Evolutionary conservation across 116 monocot species (phyloP).

Genomic region (Zostera marina): DNA sequence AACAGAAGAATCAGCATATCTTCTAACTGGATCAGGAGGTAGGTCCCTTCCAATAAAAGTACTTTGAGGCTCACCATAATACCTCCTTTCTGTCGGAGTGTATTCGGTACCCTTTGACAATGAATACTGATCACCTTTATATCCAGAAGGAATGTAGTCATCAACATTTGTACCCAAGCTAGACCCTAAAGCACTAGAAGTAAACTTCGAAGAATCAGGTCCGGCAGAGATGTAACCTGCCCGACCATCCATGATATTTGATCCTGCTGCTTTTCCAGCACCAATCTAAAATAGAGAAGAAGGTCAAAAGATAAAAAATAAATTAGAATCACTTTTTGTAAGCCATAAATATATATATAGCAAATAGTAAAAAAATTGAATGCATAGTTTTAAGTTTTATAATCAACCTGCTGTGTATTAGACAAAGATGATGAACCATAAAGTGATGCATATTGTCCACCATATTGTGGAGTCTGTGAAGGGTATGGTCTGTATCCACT

Average conservation of each 20-base stretch:
- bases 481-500: constrained; percentile 34
- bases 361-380: too few species aligned
- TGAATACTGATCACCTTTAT: constrained; percentile 51
- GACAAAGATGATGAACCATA: constrained; percentile 39
- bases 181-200: constrained; percentile 37
- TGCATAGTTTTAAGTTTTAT: neutral
- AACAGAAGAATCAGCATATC: constrained; percentile 49
- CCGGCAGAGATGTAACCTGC: constrained; percentile 25
- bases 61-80: constrained; percentile 47
- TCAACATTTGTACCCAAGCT: constrained; percentile 37
- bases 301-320: neutral
- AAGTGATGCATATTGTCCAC: constrained; percentile 38
- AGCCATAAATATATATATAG: too few species aligned
- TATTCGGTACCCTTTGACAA: constrained; percentile 33
- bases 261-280: constrained; percentile 31
- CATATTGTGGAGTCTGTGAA: constrained; percentile 41
- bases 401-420: constrained; percentile 37
- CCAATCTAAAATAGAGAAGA: constrained; percentile 17
- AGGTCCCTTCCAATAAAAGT: constrained; percentile 58
- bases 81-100: constrained; percentile 49
- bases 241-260: constrained; percentile 35
- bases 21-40: constrained; percentile 38
- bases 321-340: too few species aligned
- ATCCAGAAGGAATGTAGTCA: constrained; percentile 41
- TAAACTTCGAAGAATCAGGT: constrained; percentile 45